A percentile compares a stretch with the other conserved stretches of the same genome.
These are phyloP conservation scores for Mortierella sp. DNA, from an alignment of 371 early-diverging fungal species.

Conservation along the genomic window DNA sequence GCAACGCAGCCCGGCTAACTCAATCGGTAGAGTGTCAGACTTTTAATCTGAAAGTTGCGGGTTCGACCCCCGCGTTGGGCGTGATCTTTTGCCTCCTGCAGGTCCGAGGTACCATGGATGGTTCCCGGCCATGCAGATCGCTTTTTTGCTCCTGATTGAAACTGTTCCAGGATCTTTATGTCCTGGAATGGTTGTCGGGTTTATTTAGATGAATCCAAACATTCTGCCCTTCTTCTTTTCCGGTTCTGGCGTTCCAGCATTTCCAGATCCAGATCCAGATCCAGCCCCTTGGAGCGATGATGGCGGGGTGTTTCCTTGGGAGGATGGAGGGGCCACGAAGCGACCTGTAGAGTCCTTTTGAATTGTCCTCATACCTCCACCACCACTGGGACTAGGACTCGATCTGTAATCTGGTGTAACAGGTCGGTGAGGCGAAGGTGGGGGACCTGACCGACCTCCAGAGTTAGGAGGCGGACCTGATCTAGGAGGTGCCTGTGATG, in stretches of 20 bases:
- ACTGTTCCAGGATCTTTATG: too few relatives aligned
- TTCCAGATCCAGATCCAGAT: slow-evolving; percentile 21
- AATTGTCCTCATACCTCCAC: slow-evolving; percentile 45
- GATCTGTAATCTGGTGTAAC: slow-evolving; percentile 21
- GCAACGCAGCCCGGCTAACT: slow-evolving; percentile 57
- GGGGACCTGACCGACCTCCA: slow-evolving; percentile 9
- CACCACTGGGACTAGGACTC: neutral
- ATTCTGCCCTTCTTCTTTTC: slow-evolving; percentile 51
- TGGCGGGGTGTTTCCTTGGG: slow-evolving; percentile 4
- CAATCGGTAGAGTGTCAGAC: slow-evolving; percentile 49
- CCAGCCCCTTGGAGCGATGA: slow-evolving; percentile 12
- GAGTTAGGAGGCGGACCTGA: slow-evolving; percentile 17
- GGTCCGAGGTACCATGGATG: too few relatives aligned
- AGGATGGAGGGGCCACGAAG: slow-evolving; percentile 42
- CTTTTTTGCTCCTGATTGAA: too few relatives aligned
- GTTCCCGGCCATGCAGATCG: too few relatives aligned
- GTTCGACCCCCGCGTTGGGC: slow-evolving; percentile 51
- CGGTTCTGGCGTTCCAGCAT: slow-evolving; percentile 1
- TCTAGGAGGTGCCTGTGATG: slow-evolving; percentile 18
- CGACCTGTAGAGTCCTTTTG: slow-evolving; percentile 51
- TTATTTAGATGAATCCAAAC: slow-evolving; percentile 49
- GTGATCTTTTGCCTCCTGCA: too few relatives aligned
- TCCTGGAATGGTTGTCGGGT: too few relatives aligned
- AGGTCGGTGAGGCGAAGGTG: slow-evolving; percentile 20
- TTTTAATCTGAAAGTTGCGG: slow-evolving; percentile 52